These are phyloP conservation scores for Danielia reshetovae DNA, from an alignment of 805 yeast species.

Conservation along the genomic window DNA sequence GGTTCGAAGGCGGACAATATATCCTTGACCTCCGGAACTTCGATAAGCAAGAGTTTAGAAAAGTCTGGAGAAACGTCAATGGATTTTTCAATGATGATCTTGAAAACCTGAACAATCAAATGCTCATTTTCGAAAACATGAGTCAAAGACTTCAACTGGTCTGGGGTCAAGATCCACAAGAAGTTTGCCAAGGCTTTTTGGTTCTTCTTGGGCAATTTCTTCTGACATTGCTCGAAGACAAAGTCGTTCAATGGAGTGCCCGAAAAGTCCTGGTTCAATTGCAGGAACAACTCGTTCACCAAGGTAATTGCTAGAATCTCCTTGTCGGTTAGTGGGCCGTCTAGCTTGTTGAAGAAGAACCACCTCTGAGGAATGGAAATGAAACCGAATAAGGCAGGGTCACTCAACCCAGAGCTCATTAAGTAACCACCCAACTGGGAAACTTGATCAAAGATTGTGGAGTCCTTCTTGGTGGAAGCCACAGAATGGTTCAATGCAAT, in stretches of 20 bases:
- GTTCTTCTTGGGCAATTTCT: slow-evolving; percentile 4
- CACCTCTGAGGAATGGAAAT: slow-evolving; percentile 18
- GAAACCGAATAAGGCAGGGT: slow-evolving; percentile 10
- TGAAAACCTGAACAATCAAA: slow-evolving; percentile 5
- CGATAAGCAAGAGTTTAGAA: slow-evolving; percentile 5
- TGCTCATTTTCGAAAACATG: slow-evolving; percentile 3
- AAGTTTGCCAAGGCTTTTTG: slow-evolving; percentile 18
- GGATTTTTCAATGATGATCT: slow-evolving; percentile 3
- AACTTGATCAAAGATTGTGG: slow-evolving; percentile 32
- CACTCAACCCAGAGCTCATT: slow-evolving; percentile 11
- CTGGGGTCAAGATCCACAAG: slow-evolving; percentile 24
- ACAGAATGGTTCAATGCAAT: slow-evolving; percentile 33
- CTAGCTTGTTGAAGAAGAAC: slow-evolving; percentile 12
- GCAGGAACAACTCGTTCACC: slow-evolving; percentile 34
- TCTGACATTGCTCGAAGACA: slow-evolving; percentile 8
- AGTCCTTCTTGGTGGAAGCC: slow-evolving; percentile 18
- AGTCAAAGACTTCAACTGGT: slow-evolving; percentile 15
- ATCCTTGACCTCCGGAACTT: slow-evolving; percentile 5
- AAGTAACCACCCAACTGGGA: slow-evolving; percentile 43
- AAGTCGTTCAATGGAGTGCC: slow-evolving; percentile 10
- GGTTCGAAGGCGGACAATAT: slow-evolving; percentile 5
- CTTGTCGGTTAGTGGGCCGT: slow-evolving; percentile 14
- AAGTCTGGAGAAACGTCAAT: slow-evolving; percentile 8
- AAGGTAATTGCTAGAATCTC: slow-evolving; percentile 25
- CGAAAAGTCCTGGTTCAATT: slow-evolving; percentile 15